Conservation (phyloP, 148 eudicot species). For the Rhododendron ovatum region DNA sequence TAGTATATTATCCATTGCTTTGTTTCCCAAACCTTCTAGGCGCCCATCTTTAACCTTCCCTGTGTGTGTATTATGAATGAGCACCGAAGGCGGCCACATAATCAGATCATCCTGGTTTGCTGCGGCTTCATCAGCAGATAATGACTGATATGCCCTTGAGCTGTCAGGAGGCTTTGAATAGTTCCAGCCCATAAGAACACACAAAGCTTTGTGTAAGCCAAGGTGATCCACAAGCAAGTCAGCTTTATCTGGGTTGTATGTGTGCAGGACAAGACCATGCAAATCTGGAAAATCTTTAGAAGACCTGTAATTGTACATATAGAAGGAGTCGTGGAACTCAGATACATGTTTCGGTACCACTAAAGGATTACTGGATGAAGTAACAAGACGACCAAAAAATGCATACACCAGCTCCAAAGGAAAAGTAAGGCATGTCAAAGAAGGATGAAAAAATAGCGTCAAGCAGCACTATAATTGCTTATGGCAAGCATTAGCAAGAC, state of each 20-base stretch:
- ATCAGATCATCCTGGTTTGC: conserved; percentile 80
- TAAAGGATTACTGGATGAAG: not conserved
- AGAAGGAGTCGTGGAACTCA: conserved; percentile 42
- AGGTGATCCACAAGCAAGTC: conserved; percentile 76
- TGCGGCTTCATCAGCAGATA: conserved; percentile 75
- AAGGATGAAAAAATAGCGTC: not conserved
- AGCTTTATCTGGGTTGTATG: conserved; percentile 68
- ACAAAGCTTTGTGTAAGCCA: conserved; percentile 95
- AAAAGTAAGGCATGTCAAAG: not conserved
- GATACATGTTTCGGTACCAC: conserved; percentile 16
- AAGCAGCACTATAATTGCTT: not conserved
- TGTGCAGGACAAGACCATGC: conserved; percentile 84
- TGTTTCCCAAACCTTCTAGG: conserved; percentile 96
- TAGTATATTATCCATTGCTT: conserved; percentile 78
- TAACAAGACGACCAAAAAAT: not conserved
- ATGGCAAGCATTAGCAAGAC: not conserved
- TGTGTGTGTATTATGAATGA: conserved; percentile 75
- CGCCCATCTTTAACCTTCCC: conserved; percentile 92
- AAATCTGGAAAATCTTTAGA: conserved; percentile 79
- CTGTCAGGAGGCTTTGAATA: conserved; percentile 76
- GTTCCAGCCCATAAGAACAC: conserved; percentile 95
- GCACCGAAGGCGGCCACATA: conserved; percentile 90
- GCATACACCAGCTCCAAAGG: not conserved
- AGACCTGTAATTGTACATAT: conserved; percentile 80
- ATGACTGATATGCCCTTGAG: conserved; percentile 63